Percentiles rank a stretch among this genome's conserved stretches.
phyloP scores from a whole-genome alignment of 108 stramenopile species.

The Conticribra weissflogii region DNA sequence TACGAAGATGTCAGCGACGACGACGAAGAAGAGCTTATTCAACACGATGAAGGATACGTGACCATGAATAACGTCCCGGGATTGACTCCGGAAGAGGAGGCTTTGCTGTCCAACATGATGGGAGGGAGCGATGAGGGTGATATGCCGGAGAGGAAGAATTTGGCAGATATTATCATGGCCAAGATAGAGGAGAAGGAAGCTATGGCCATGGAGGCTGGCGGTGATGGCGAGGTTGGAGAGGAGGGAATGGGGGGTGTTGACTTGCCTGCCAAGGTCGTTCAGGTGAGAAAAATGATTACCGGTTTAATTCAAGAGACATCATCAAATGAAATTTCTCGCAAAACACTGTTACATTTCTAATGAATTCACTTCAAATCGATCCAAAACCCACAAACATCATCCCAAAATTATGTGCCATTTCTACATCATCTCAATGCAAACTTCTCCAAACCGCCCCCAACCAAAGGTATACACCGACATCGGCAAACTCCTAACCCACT shows the following conservation, averaged over 20 bases:
- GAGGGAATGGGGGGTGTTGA: constrained; percentile 42
- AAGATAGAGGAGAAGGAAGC: constrained; percentile 97
- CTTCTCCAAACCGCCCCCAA: too few species aligned
- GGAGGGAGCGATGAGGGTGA: constrained; percentile 39
- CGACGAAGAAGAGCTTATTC: constrained; percentile 58
- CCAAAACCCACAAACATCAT: not conserved
- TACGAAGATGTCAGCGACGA: constrained; percentile 76
- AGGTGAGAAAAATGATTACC: constrained; percentile 59
- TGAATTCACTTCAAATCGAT: not conserved
- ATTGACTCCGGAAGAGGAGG: constrained; percentile 81
- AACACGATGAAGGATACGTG: constrained; percentile 81
- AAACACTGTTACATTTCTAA: not conserved
- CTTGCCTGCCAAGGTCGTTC: constrained; percentile 91
- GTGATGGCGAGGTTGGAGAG: constrained; percentile 48
- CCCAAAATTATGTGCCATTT: not conserved
- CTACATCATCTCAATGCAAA: too few species aligned
- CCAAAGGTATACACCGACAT: constrained; percentile 92
- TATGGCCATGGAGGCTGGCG: constrained; percentile 24
- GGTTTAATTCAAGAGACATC: not conserved
- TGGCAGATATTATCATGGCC: constrained; percentile 98
- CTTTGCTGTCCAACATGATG: constrained; percentile 83
- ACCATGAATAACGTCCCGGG: constrained; percentile 52
- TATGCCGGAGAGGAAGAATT: constrained; percentile 55
- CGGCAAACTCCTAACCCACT: constrained; percentile 91
- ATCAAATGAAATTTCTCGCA: not conserved